A percentile compares a stretch with the other conserved stretches of the same genome.
Evolutionary conservation across 805 yeast genomes (phyloP).

Genomic region (Brettanomyces naardenensis): DNA sequence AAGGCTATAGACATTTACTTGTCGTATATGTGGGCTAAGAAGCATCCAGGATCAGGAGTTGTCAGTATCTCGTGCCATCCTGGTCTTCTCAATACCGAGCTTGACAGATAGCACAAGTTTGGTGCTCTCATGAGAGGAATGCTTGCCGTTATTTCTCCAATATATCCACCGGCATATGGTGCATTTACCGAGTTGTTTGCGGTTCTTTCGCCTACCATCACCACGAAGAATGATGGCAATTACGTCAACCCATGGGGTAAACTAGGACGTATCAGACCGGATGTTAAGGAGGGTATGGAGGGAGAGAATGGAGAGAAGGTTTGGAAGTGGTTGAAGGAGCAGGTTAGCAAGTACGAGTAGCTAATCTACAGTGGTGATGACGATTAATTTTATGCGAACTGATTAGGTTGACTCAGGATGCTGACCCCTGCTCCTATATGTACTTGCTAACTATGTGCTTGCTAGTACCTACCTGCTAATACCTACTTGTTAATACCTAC

Average conservation of each 20-base stretch:
- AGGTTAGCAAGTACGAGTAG: background rate
- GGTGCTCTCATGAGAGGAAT: background rate
- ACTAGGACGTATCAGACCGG: background rate
- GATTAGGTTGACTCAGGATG: too few species aligned
- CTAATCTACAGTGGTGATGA: background rate
- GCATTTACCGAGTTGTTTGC: conserved; percentile 1
- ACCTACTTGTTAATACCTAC: too few species aligned
- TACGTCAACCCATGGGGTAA: background rate
- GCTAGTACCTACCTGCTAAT: too few species aligned
- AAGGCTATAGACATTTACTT: conserved; percentile 4
- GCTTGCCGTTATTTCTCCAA: background rate
- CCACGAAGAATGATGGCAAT: background rate
- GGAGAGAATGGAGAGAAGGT: conserved; percentile 1
- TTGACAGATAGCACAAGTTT: background rate
- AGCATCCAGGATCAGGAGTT: conserved; percentile 7
- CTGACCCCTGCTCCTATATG: too few species aligned
- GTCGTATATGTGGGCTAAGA: conserved; percentile 4
- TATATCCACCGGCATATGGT: background rate
- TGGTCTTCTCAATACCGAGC: conserved; percentile 1
- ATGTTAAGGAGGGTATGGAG: background rate
- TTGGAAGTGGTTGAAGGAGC: background rate
- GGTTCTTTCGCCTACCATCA: background rate
- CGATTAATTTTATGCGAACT: too few species aligned
- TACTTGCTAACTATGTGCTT: too few species aligned
- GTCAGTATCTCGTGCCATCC: conserved; percentile 7